These are phyloP conservation scores for Populus hybrid DNA, from an alignment of 441 rosid genomes.

Conservation along the genomic window DNA sequence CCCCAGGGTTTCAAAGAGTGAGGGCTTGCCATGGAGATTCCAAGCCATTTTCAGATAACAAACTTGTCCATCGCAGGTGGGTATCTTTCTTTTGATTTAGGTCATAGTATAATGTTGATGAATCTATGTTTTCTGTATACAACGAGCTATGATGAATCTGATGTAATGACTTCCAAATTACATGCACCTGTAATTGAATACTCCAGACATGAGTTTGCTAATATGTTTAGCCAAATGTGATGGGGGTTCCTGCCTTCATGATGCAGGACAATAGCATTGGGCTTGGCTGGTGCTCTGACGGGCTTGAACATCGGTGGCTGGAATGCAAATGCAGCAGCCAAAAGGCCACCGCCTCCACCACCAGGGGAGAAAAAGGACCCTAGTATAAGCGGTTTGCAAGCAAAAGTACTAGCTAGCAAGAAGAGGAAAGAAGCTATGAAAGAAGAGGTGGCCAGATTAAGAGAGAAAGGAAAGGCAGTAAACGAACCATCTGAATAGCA, in stretches of 20 bases:
- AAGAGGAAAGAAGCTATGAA: slow-evolving; percentile 92
- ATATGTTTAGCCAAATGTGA: not conserved
- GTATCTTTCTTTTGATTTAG: not conserved
- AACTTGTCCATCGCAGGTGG: slow-evolving; percentile 32
- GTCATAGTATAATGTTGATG: not conserved
- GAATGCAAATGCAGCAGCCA: slow-evolving; percentile 57
- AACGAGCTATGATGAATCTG: not conserved
- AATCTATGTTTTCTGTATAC: not conserved
- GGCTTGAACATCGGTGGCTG: slow-evolving; percentile 37
- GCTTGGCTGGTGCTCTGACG: slow-evolving; percentile 41
- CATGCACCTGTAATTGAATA: not conserved
- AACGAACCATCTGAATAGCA: not conserved
- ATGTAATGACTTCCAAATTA: not conserved
- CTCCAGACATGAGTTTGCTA: not conserved
- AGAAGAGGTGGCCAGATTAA: slow-evolving; percentile 52
- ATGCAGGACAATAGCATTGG: slow-evolving; percentile 39
- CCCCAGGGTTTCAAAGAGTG: slow-evolving; percentile 13
- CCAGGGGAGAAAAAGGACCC: slow-evolving; percentile 66
- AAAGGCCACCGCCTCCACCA: slow-evolving; percentile 68
- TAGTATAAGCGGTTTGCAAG: slow-evolving; percentile 65
- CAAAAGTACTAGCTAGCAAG: slow-evolving; percentile 80
- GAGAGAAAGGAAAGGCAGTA: slow-evolving; percentile 59
- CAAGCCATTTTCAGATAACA: not conserved
- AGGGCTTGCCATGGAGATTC: slow-evolving; percentile 11
- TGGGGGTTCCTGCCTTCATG: not conserved